These are phyloP conservation scores for Trametes villosa DNA, from an alignment of 768 basidiomycete species.

Conservation along the genomic window DNA sequence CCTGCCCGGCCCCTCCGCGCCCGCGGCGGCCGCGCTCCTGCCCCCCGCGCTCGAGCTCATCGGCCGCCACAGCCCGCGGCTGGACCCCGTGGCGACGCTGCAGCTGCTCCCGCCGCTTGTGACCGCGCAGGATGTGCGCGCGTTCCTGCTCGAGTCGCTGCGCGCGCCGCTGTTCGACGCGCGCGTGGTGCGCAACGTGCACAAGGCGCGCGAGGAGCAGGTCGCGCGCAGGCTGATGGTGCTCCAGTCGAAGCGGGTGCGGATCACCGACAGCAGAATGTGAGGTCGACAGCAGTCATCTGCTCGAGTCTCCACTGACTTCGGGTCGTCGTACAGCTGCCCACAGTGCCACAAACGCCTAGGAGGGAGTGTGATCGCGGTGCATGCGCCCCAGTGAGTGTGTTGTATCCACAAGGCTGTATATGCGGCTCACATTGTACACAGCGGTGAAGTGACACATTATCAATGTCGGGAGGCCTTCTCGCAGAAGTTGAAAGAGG, in stretches of 20 bases:
- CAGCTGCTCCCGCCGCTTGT: conserved; percentile 91
- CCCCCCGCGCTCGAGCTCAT: conserved; percentile 88
- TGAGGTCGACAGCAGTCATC: conserved; percentile 41
- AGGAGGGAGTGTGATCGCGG: conserved; percentile 91
- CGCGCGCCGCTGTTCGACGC: conserved; percentile 72
- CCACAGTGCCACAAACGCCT: conserved; percentile 95
- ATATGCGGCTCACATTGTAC: conserved; percentile 2
- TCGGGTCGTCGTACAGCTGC: conserved; percentile 56
- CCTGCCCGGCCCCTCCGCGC: conserved; percentile 66
- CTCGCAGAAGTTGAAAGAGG: conserved; percentile 55
- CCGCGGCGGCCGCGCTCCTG: conserved; percentile 60
- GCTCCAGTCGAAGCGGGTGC: conserved; percentile 81
- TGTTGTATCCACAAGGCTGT: not conserved
- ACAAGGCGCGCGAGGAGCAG: conserved; percentile 78
- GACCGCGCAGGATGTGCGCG: conserved; percentile 75
- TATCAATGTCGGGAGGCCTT: conserved; percentile 94
- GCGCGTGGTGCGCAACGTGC: conserved; percentile 68
- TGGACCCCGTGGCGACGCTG: conserved; percentile 83
- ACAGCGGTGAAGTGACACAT: conserved; percentile 94
- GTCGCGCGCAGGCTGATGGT: conserved; percentile 72
- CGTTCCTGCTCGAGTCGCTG: conserved; percentile 75
- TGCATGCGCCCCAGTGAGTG: conserved; percentile 83
- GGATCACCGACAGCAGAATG: conserved; percentile 92
- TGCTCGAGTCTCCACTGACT: not conserved
- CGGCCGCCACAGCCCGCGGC: conserved; percentile 76